Evolutionary conservation across 2,329 filamentous ascomycete species (phyloP).

Genomic region (Fusarium pilosicola): DNA sequence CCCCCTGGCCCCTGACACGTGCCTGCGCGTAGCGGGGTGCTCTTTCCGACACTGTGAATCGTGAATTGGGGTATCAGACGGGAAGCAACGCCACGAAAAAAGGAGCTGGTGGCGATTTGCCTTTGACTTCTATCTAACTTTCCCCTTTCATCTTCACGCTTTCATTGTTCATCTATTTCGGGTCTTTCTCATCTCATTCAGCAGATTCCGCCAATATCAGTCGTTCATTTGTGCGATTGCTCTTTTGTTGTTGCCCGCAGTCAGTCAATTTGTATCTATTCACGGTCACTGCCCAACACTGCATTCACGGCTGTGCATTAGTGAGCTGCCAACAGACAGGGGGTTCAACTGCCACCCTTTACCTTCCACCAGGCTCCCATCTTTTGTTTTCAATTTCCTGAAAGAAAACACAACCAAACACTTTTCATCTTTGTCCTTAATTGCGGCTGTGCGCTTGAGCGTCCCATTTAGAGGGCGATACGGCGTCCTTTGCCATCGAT

Average conservation of each 20-base stretch:
- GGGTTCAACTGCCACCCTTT: slow-evolving; percentile 13
- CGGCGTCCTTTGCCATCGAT: neutral
- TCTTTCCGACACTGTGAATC: slow-evolving; percentile 39
- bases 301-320: slow-evolving; percentile 29
- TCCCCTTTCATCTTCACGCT: slow-evolving; percentile 9
- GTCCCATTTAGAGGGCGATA: neutral
- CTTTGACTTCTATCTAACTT: slow-evolving; percentile 13
- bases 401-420: neutral
- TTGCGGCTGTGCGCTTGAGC: neutral
- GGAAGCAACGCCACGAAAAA: slow-evolving; percentile 31
- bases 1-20: slow-evolving; percentile 38
- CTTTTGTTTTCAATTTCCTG: neutral
- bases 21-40: slow-evolving; percentile 49
- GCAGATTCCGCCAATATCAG: neutral
- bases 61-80: slow-evolving; percentile 43
- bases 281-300: slow-evolving; percentile 18
- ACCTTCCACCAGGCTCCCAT: neutral
- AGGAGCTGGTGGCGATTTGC: slow-evolving; percentile 44
- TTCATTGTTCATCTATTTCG: slow-evolving; percentile 12
- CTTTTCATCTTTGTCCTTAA: neutral
- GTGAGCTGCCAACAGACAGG: slow-evolving; percentile 19
- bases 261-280: slow-evolving; percentile 10
- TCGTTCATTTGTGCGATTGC: slow-evolving; percentile 5
- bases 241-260: slow-evolving; percentile 13
- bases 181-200: neutral